Base-by-base conservation (phyloP, 257 asterid species). In the Solanum pinnatisectum region DNA sequence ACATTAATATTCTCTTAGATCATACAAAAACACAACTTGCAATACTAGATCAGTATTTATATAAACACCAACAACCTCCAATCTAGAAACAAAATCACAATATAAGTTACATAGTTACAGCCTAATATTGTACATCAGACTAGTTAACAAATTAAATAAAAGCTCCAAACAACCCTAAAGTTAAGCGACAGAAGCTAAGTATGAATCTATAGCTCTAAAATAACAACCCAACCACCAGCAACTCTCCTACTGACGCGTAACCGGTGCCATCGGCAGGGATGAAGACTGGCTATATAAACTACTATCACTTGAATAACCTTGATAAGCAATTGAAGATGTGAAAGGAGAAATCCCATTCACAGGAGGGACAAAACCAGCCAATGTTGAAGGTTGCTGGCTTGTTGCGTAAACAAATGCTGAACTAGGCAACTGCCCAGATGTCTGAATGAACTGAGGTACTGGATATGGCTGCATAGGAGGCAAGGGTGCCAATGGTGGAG, bases 391-490 rank as follows among this genome's bases (percentile, higher is more conserved):
- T 84, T 87, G 96, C 82, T 91, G 96, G 89, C 86, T 89, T 84
- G 86, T 89, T 60, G 89, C 91, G 44, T 93, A 96, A 60, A 90
- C 90, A 74, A 91, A 94, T 4, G 94, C 88, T 25, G 91, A 94
- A 88, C 68, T 81, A 59, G 91, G 87, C 9, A 92, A 76, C 8
- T 93, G 87, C 90, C 93, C 93, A 0, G 94, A 91, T 4, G 94
- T 89, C 87, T 92, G 96, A 91, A 93, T 87, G 84, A 88, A 93
- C 65, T 92, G 98, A 60, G 95, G 92, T 87, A 91, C 88, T 7
- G 93, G 95, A 82, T 94, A 96, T 16, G 93, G 93, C 88, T 92
- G 98, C 91, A 93, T 85, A 14, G 98, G 99, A 10, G 98, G 95
- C 25, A 92, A 95, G 79, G 94, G 90, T 16, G 98, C 98, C 18